Percentiles rank a stretch among this genome's conserved stretches.
phyloP scores from a whole-genome alignment of 2,329 filamentous ascomycete species.

The Epichloe festucae region DNA sequence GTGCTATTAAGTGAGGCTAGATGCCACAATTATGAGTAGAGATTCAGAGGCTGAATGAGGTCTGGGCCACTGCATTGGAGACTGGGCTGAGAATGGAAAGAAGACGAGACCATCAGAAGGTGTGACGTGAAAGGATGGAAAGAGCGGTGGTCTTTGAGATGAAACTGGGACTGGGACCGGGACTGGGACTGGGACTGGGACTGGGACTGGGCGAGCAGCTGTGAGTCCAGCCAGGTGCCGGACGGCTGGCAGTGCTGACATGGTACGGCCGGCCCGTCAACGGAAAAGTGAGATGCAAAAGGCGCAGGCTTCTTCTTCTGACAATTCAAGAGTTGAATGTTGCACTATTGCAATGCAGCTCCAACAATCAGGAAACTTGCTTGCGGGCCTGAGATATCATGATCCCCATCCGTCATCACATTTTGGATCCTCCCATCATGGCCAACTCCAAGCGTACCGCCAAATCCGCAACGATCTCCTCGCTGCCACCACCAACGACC shows the following conservation, averaged over 20 bases:
- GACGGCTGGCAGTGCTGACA: neutral
- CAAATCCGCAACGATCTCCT: slow-evolving; percentile 40
- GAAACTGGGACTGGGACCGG: no score
- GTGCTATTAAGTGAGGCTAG: neutral
- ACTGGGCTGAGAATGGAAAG: neutral
- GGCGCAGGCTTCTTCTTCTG: neutral
- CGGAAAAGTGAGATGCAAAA: neutral
- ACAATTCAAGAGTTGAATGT: neutral
- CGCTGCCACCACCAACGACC: slow-evolving; percentile 41
- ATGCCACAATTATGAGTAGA: neutral
- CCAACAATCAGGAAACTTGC: no score
- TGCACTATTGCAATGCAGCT: no score
- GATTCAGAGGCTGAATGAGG: neutral
- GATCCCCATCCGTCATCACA: slow-evolving; percentile 2
- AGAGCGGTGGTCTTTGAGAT: no score
- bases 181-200: no score
- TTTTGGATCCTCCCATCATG: slow-evolving; percentile 10
- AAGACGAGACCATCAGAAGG: neutral
- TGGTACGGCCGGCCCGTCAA: neutral
- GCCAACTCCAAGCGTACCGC: slow-evolving; percentile 34
- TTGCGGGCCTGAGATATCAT: no score
- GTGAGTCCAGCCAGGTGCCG: neutral
- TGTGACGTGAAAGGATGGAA: neutral
- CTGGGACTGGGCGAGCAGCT: neutral
- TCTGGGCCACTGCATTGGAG: no score